Conservation (phyloP, 495 filamentous ascomycete genomes). For the Penicillium mononematosum region DNA sequence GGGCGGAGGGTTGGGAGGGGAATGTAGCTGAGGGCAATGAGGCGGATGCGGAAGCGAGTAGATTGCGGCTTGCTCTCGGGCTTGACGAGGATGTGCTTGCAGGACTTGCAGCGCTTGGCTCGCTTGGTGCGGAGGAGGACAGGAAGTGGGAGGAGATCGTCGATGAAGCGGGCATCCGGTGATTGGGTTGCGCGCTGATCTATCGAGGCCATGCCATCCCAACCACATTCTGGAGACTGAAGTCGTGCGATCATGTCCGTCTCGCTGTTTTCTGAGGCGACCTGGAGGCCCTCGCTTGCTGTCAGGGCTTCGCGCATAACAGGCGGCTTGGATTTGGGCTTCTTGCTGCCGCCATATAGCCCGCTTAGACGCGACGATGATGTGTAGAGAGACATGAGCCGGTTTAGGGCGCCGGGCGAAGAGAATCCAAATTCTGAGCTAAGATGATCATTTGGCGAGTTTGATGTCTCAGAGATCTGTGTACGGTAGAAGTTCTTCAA, state of each 20-base stretch:
- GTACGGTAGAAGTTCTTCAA: conserved; percentile 69
- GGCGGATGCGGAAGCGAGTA: conserved; percentile 82
- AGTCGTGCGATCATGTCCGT: conserved; percentile 41
- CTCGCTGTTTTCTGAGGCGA: conserved; percentile 53
- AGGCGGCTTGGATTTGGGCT: conserved; percentile 61
- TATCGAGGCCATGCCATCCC: conserved; percentile 53
- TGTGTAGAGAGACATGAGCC: conserved; percentile 90
- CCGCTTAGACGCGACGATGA: conserved; percentile 46
- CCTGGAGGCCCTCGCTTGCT: conserved; percentile 65
- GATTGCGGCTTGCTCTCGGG: conserved; percentile 86
- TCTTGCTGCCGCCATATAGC: conserved; percentile 58
- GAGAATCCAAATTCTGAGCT: conserved; percentile 58
- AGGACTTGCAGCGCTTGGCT: conserved; percentile 85
- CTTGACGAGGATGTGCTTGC: conserved; percentile 92
- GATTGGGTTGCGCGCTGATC: conserved; percentile 53
- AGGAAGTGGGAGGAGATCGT: conserved; percentile 74
- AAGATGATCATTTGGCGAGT: conserved; percentile 51
- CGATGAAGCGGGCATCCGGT: conserved; percentile 52
- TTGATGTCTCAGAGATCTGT: conserved; percentile 62
- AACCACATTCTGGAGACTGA: conserved; percentile 48
- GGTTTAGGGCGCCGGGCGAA: conserved; percentile 75
- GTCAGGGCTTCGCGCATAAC: conserved; percentile 76
- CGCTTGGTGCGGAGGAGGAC: conserved; percentile 85
- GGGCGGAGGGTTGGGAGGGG: conserved; percentile 72
- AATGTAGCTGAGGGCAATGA: conserved; percentile 87